A percentile compares a stretch with the other conserved stretches of the same genome.
These are phyloP conservation scores for Leptographium radiaticola DNA, from an alignment of 2,329 filamentous ascomycete species.

Conservation along the genomic window DNA sequence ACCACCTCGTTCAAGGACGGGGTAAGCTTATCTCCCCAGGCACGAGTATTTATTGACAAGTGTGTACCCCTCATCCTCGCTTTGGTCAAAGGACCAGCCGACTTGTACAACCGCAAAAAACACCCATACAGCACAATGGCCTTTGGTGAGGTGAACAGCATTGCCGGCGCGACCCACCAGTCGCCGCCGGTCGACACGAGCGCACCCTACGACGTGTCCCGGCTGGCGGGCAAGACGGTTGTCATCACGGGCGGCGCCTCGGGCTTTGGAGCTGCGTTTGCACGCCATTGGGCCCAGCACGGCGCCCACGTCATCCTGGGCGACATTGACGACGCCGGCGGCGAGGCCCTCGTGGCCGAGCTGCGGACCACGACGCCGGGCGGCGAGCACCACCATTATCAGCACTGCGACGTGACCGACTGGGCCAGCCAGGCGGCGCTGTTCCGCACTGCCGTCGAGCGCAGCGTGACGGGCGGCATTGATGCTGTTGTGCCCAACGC, in stretches of 20 bases:
- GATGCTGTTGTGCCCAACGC: slow-evolving; percentile 55
- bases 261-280: slow-evolving; percentile 42
- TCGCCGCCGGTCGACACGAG: slow-evolving; percentile 29
- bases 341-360: slow-evolving; percentile 38
- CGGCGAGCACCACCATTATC: slow-evolving; percentile 37
- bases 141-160: slow-evolving; percentile 1
- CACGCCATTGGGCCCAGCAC: slow-evolving; percentile 35
- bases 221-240: slow-evolving; percentile 40
- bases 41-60: no score
- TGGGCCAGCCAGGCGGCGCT: slow-evolving; percentile 51
- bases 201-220: slow-evolving; percentile 28
- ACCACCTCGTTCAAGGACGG: not conserved
- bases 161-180: slow-evolving; percentile 1
- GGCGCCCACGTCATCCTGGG: slow-evolving; percentile 50
- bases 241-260: slow-evolving; percentile 52
- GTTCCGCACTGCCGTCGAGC: slow-evolving; percentile 43
- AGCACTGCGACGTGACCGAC: slow-evolving; percentile 49
- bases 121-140: not conserved
- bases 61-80: no score
- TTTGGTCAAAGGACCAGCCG: no score
- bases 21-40: no score
- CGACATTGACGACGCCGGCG: slow-evolving; percentile 43
- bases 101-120: not conserved
- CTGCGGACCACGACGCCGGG: slow-evolving; percentile 30
- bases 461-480: slow-evolving; percentile 41